These are phyloP conservation scores for Cinnamomum chago DNA, from an alignment of 164 flowering plant genomes.

Conservation along the genomic window DNA sequence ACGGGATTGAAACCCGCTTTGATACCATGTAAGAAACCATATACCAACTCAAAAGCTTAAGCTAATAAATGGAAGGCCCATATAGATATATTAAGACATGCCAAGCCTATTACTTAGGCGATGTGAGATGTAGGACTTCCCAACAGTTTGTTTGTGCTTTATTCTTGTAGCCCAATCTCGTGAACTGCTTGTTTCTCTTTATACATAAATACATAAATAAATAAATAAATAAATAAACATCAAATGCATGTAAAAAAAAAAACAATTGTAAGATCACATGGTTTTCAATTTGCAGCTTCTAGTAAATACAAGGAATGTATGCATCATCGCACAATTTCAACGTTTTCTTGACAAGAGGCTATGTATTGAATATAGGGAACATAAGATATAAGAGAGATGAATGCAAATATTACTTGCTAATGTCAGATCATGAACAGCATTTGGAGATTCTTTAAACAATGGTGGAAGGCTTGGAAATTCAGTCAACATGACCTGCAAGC, in stretches of 20 bases:
- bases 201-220: too few species aligned
- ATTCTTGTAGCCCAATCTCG: neutral
- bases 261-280: neutral
- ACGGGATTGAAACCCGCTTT: too few species aligned
- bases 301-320: too few species aligned
- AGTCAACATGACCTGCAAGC: conserved; percentile 62
- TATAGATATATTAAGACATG: too few species aligned
- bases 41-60: too few species aligned
- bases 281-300: neutral
- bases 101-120: too few species aligned
- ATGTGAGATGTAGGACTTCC: too few species aligned
- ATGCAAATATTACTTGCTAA: conserved; percentile 62
- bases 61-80: too few species aligned
- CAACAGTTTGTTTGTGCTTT: neutral
- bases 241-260: neutral
- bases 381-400: neutral
- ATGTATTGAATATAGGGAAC: neutral
- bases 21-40: too few species aligned
- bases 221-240: neutral
- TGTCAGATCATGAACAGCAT: conserved; percentile 67
- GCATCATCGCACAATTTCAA: neutral
- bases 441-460: conserved; percentile 61
- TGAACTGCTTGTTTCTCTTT: neutral
- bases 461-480: conserved; percentile 84
- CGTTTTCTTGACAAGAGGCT: neutral